Evolutionary conservation across 352 stramenopile genomes (phyloP), one percentile per base, ranked within the genome.

Genomic region (Phytophthora cryptogea): DNA sequence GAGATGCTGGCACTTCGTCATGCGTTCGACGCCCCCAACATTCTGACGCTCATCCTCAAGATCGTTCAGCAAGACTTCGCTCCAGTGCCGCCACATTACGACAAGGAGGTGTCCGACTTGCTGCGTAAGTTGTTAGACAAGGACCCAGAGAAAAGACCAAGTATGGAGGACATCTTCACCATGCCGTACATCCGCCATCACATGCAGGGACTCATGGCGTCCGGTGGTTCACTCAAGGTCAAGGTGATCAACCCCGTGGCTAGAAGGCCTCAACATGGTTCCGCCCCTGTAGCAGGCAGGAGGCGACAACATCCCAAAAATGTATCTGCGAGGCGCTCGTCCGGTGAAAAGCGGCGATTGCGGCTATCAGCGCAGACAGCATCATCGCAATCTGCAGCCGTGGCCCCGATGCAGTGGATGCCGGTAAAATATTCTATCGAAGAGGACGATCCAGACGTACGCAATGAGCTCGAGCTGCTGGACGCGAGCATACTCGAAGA

Each of bases 1-100:
- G 89, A 98, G 66, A 90, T 96, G 58, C 74, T 90, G 17, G 65
- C 88, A 6, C 72, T 97, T 13, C 78, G 83, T 43, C 88, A 93
- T 43, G 87, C 89, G 5, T 97, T 97, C 56, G 79, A 95, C 14
- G 86, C 83, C 4, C 79, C 82, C 7, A 94, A 94, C 35, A 91
- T 94, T 46, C 76, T 94, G 37, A 89, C 69, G 11, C 74, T 94
- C 44, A 90, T 94, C 32, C 69, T 92, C 58, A 91, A 90, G 59
- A 94, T 94, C 47, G 83, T 94, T 20, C 80, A 90, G 54, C 83
- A 91, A 62, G 85, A 92, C 33, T 89, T 83, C 52, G 68, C 71
- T 4, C 64, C 77, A 0, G 44, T 94, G 1, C 85, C 85, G 0
- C 30, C 62, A 8, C 80, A 86, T 59, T 92, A 86, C 47, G 82